These are phyloP conservation scores for Chaetomium cochliodes DNA, from an alignment of 495 filamentous ascomycete genomes.

Conservation along the genomic window DNA sequence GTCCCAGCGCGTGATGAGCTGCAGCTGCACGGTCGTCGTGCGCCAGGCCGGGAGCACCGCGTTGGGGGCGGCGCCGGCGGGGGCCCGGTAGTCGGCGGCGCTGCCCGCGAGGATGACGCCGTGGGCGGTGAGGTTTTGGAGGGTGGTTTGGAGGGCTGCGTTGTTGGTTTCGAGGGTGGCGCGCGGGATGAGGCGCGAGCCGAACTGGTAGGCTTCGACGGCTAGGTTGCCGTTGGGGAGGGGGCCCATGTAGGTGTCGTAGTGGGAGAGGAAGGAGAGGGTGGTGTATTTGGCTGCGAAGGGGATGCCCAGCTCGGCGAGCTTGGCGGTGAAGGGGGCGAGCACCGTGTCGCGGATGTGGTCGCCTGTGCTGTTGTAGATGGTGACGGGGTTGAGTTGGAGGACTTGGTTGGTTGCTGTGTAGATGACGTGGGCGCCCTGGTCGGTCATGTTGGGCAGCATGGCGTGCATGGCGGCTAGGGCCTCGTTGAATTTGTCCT, in stretches of 20 bases:
- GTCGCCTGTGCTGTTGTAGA: slow-evolving; percentile 10
- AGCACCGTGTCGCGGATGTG: not conserved
- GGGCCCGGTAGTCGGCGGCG: slow-evolving; percentile 4
- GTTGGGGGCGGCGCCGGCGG: not conserved
- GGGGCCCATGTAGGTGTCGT: slow-evolving; percentile 11
- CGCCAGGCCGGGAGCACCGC: slow-evolving; percentile 14
- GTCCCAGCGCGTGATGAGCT: slow-evolving; percentile 8
- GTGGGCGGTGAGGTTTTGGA: slow-evolving; percentile 2
- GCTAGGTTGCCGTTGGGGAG: slow-evolving; percentile 8
- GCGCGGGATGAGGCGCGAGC: slow-evolving; percentile 12
- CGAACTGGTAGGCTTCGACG: slow-evolving; percentile 6
- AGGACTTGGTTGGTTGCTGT: not conserved
- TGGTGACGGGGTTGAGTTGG: slow-evolving; percentile 1
- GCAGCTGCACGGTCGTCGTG: not conserved
- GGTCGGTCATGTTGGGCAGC: slow-evolving; percentile 5
- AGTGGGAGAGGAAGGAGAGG: slow-evolving; percentile 5
- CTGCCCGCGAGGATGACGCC: slow-evolving; percentile 12
- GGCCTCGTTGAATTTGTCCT: slow-evolving; percentile 10
- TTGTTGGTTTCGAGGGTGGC: not conserved
- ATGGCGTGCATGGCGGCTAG: not conserved
- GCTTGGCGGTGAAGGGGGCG: not conserved
- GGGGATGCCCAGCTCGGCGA: slow-evolving; percentile 7
- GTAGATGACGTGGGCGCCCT: slow-evolving; percentile 9
- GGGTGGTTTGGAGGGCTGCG: not conserved
- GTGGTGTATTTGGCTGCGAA: not conserved